Percentiles rank a stretch among this genome's conserved stretches.
These are phyloP conservation scores for Forsythia viridissima DNA, from an alignment of 257 asterid genomes.

Conservation along the genomic window DNA sequence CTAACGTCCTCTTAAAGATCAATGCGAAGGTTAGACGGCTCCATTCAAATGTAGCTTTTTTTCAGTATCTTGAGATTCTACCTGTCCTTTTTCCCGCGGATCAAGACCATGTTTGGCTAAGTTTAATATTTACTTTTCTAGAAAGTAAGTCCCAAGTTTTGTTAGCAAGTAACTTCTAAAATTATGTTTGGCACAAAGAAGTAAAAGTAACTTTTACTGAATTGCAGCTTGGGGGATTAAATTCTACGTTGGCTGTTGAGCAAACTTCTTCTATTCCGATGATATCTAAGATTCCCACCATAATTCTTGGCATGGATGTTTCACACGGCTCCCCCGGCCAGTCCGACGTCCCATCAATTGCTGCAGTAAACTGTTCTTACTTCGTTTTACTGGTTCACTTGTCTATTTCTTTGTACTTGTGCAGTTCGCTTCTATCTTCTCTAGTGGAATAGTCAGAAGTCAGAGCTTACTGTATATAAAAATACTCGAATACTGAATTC, in stretches of 20 bases:
- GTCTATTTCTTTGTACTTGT: background rate
- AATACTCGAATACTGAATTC: too few relatives aligned
- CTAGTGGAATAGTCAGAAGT: too few relatives aligned
- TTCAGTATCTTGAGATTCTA: background rate
- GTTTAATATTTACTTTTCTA: too few relatives aligned
- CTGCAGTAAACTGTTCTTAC: conserved; percentile 60
- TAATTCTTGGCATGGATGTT: conserved; percentile 93
- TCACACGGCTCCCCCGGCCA: conserved; percentile 97
- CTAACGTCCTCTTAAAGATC: conserved; percentile 71
- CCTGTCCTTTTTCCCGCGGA: too few relatives aligned
- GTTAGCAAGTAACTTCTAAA: too few relatives aligned
- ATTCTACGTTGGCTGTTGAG: conserved; percentile 68
- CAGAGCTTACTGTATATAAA: too few relatives aligned
- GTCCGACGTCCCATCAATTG: conserved; percentile 91
- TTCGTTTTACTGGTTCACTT: background rate
- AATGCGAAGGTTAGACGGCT: conserved; percentile 71
- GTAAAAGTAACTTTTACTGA: too few relatives aligned
- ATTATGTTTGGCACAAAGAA: too few relatives aligned
- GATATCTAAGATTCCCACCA: conserved; percentile 74
- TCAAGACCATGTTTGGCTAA: too few relatives aligned
- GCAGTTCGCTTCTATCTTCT: conserved; percentile 2
- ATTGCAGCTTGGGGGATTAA: conserved; percentile 84
- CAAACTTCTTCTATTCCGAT: conserved; percentile 57
- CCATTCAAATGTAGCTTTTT: background rate
- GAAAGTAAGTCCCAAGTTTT: too few relatives aligned